Evolutionary conservation across 495 filamentous ascomycete genomes (phyloP), one percentile per base, ranked within the genome.

Genomic region (Penicillium silybi): DNA sequence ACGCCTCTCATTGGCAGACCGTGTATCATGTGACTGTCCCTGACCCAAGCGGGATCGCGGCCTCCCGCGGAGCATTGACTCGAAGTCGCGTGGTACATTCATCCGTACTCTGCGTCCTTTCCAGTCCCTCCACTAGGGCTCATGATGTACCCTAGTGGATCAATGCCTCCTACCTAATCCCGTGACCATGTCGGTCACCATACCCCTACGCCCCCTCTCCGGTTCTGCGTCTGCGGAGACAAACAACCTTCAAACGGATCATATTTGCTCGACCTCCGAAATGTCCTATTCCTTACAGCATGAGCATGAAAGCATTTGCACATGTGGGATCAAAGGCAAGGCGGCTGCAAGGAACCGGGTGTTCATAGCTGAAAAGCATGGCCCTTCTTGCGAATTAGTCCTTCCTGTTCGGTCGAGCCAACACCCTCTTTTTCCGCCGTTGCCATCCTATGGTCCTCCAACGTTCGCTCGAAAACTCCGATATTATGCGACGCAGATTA

Each of bases 381-480:
- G 18, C 15, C 18, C 41, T 16, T 6, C 23, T 3, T 43, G 25
- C 22, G 26, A 50, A 8, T 18, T 32, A 16, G 44, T 22, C 10
- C 26, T 54, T 2, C 42, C 50, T 0, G 20, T 52, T 18, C 29
- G 43, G 22, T 52, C 47, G 16, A 85, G 6, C 29, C 41, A 61
- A 40, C 85, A 95, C 61, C 91, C 92, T 7, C 69, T 96, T 1
- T 97, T 97, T 59, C 92, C 92, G 10, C 87, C 90, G 8, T 67
- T 97, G 13, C 92, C 92, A 0, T 70, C 89, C 3, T 96, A 96
- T 55, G 88, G 87, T 0, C 85, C 90, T 0, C 85, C 90, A 0
- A 83, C 86, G 3, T 19, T 77, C 2, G 48, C 85, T 22, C 71
- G 85, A 35, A 74, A 80, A 29, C 22, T 90, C n/a, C 85, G 89